Conservation (phyloP, 805 yeast genomes). For the Suhomyces faveliae region DNA sequence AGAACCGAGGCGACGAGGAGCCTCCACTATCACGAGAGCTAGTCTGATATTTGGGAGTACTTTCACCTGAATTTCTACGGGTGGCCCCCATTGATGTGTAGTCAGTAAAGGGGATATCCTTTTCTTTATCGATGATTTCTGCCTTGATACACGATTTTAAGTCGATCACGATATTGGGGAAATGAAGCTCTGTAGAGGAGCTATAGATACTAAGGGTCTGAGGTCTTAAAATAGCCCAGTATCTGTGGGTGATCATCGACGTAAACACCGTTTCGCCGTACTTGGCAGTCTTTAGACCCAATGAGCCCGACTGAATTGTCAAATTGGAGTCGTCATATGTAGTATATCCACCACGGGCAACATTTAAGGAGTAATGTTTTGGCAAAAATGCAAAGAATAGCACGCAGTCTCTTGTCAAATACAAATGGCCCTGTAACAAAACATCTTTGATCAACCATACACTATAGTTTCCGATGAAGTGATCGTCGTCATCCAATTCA, state of each 20-base stretch:
- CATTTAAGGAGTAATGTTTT: constrained; percentile 19
- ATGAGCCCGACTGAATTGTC: constrained; percentile 34
- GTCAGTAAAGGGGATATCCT: neutral
- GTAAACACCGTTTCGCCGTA: constrained; percentile 38
- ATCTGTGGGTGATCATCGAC: constrained; percentile 46
- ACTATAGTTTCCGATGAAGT: constrained; percentile 58
- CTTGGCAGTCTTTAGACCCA: constrained; percentile 38
- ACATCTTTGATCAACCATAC: constrained; percentile 85
- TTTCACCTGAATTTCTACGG: constrained; percentile 1
- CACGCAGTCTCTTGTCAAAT: constrained; percentile 62
- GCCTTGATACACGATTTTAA: constrained; percentile 61
- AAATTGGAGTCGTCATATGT: constrained; percentile 24
- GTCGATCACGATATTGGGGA: constrained; percentile 76
- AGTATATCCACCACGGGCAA: constrained; percentile 1
- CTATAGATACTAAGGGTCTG: constrained; percentile 67
- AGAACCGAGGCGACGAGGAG: constrained; percentile 2
- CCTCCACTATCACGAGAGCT: neutral
- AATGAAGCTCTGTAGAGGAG: constrained; percentile 76
- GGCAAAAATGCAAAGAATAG: constrained; percentile 83
- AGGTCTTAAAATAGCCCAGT: constrained; percentile 78
- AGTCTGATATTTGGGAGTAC: neutral
- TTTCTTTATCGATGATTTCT: constrained; percentile 42
- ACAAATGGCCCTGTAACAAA: constrained; percentile 80
- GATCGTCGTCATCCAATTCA: constrained; percentile 52
- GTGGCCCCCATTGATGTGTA: neutral